A percentile compares a stretch with the other conserved stretches of the same genome.
phyloP scores from a whole-genome alignment of 306 rosid genomes.

The Astragalus membranaceus region DNA sequence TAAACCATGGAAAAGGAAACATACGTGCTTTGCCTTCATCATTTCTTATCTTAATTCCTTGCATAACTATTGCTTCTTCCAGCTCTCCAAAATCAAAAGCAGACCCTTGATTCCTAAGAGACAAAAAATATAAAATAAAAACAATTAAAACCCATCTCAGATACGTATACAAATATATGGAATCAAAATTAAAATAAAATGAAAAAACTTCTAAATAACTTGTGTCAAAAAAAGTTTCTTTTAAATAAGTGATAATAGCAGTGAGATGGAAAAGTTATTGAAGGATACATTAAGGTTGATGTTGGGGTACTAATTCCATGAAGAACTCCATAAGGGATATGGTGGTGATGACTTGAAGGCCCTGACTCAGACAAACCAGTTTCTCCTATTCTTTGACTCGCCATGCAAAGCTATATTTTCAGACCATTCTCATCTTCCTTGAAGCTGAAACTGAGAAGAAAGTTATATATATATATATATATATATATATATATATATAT shows the following conservation, averaged over 20 bases:
- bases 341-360: constrained; percentile 55
- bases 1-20: constrained; percentile 12
- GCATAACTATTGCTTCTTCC: constrained; percentile 83
- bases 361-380: constrained; percentile 73
- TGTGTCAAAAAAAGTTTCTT: not conserved
- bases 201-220: not conserved
- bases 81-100: constrained; percentile 89
- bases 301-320: constrained; percentile 56
- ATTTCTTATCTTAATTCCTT: constrained; percentile 62
- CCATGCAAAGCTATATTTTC: constrained; percentile 49
- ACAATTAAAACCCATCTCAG: not conserved
- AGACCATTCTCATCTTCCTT: constrained; percentile 42
- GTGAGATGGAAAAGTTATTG: constrained; percentile 5
- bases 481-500: too few species aligned
- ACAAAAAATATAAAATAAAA: not conserved
- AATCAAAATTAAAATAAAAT: not conserved
- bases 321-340: constrained; percentile 59
- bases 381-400: constrained; percentile 62
- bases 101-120: constrained; percentile 57
- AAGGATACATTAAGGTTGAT: constrained; percentile 59
- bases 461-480: too few species aligned
- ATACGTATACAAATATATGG: not conserved
- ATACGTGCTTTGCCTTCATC: constrained; percentile 78
- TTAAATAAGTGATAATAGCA: not conserved
- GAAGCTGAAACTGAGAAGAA: constrained; percentile 31